A percentile compares a stretch with the other conserved stretches of the same genome.
phyloP scores from a whole-genome alignment of 352 stramenopile species.

The Phytophthora meadii region DNA sequence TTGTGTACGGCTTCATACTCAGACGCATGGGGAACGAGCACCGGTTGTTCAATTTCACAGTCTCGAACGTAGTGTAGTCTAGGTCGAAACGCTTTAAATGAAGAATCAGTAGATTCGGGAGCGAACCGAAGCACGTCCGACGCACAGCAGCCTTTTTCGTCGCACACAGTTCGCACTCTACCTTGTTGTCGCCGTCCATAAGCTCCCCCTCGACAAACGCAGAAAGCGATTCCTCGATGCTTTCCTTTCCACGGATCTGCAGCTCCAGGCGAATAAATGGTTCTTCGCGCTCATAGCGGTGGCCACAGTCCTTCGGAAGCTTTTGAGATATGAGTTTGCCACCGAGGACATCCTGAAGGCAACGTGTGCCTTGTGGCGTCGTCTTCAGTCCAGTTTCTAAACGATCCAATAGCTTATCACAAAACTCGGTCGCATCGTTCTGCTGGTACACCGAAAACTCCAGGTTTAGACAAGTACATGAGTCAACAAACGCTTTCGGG shows the following conservation, averaged over 20 bases:
- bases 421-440: constrained; percentile 99
- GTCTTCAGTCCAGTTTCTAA: constrained; percentile 96
- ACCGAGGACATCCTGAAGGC: constrained; percentile 75
- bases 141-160: constrained; percentile 98
- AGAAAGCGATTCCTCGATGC: constrained; percentile 97
- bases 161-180: constrained; percentile 97
- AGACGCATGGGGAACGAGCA: constrained; percentile 98
- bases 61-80: constrained; percentile 99
- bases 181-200: constrained; percentile 99
- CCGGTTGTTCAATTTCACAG: constrained; percentile 99
- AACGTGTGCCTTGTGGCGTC: constrained; percentile 82
- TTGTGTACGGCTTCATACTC: constrained; percentile 99
- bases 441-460: constrained; percentile 98
- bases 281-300: constrained; percentile 96
- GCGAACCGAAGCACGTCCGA: constrained; percentile 93
- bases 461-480: constrained; percentile 90
- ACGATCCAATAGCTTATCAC: constrained; percentile 98
- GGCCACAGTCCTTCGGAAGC: constrained; percentile 88
- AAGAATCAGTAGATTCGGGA: constrained; percentile 98
- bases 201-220: constrained; percentile 98
- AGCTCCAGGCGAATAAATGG: constrained; percentile 98
- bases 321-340: constrained; percentile 91
- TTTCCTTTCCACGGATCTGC: constrained; percentile 98
- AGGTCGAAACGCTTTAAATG: constrained; percentile 99
- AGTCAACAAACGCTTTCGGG: constrained; percentile 89